Base-by-base conservation (phyloP, 257 asterid species). In the Dorcoceras hygrometricum region DNA sequence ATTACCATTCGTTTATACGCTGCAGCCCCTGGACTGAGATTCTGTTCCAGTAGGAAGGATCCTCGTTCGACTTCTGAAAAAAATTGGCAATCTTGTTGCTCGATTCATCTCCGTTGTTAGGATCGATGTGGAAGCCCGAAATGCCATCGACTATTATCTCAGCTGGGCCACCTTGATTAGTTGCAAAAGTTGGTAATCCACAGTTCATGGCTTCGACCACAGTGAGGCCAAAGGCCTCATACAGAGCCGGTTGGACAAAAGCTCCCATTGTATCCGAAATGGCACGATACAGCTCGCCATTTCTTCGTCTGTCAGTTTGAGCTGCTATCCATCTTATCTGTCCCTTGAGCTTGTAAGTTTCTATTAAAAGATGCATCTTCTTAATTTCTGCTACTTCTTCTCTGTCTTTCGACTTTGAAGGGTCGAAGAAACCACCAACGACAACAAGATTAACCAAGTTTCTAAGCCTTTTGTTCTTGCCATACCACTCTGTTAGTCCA, bases 101-200 rank as follows among this genome's bases (percentile, higher is more conserved):
- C 2, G 92, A 75, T 64, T 84, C 92, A n/a, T 83, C 93, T 66
- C 96, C 98, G 63, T 87, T 79, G 66, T 51, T 73, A 8, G 96
- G 96, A 71, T 92, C 90, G 34, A 92, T 78, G 36, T 82, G 98
- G 63, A 89, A 92, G 11, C 98, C 97, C 0, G 97, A 89, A 19
- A 81, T 75, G 8, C 93, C 95, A 67, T 92, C 97, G 5, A 89
- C 71, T 48, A 89, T 92, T 43, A 92, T 89, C 87, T 92, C 98
- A 63, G 98, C 97, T 1, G 98, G 98, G n/a, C 98, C 97, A 0
- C 98, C 98, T 82, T 87, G 95, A 48, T 73, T 92, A 14, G 98
- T 92, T 0, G 96, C 98, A 59, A 92, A 87, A 28, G 98, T 89
- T 7, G 98, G 98, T 63, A 92, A 75, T 29, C 97, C 98, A 68